phyloP scores from a whole-genome alignment of 176 grass and related monocot genomes.

The Aegilops tauschii region DNA sequence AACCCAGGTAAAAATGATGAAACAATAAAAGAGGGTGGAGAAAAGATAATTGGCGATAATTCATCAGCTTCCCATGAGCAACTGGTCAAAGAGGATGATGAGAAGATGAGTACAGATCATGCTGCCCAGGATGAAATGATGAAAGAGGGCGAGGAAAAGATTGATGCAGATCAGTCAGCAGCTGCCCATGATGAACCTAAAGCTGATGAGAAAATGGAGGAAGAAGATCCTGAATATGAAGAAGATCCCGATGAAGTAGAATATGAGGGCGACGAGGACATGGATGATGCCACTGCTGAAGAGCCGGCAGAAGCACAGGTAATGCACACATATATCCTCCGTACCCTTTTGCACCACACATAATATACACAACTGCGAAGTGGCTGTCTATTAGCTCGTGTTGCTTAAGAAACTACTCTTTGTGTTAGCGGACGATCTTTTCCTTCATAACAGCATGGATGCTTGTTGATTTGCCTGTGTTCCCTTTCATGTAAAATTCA shows the following conservation, averaged over 20 bases:
- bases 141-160: conserved; percentile 29
- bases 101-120: conserved; percentile 30
- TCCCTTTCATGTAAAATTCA: background rate
- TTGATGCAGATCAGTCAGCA: background rate
- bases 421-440: background rate
- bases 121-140: conserved; percentile 30
- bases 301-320: conserved; percentile 32
- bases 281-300: conserved; percentile 49
- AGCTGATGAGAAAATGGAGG: conserved; percentile 46
- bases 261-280: conserved; percentile 69
- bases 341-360: background rate
- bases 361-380: conserved; percentile 5
- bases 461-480: background rate
- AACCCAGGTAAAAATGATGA: conserved; percentile 33
- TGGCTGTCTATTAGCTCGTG: background rate
- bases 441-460: conserved; percentile 7
- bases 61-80: conserved; percentile 21
- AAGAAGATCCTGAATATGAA: conserved; percentile 71
- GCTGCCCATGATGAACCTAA: conserved; percentile 16
- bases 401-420: background rate
- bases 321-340: background rate
- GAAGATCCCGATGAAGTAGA: conserved; percentile 85
- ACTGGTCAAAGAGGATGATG: conserved; percentile 38
- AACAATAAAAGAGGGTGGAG: conserved; percentile 34
- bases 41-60: conserved; percentile 32